These are phyloP conservation scores for Aspergillus brasiliensis DNA, from an alignment of 2,329 filamentous ascomycete genomes.

Conservation along the genomic window DNA sequence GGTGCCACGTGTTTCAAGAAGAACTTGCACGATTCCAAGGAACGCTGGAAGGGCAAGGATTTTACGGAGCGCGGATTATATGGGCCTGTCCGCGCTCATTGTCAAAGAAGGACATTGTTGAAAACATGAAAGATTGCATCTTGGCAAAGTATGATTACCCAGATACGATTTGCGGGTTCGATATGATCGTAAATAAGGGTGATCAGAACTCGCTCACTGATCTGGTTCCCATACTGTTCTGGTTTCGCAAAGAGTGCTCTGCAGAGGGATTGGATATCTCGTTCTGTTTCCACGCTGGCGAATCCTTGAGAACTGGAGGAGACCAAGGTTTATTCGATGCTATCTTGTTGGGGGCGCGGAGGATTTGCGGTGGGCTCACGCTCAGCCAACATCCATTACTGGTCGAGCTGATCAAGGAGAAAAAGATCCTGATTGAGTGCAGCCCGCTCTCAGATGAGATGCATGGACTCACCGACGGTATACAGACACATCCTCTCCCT, in stretches of 20 bases:
- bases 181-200: constrained; percentile 88
- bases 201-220: constrained; percentile 73
- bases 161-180: constrained; percentile 80
- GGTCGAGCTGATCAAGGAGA: constrained; percentile 84
- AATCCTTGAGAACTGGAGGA: constrained; percentile 78
- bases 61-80: constrained; percentile 84
- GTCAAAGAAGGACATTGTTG: constrained; percentile 66
- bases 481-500: constrained; percentile 78
- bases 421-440: constrained; percentile 82
- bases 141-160: constrained; percentile 77
- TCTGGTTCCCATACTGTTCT: constrained; percentile 82
- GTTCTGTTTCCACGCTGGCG: constrained; percentile 95
- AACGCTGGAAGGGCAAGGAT: constrained; percentile 69
- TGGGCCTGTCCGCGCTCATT: constrained; percentile 74
- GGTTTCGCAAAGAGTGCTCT: constrained; percentile 85
- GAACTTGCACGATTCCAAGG: constrained; percentile 76
- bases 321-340: constrained; percentile 90
- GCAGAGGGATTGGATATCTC: constrained; percentile 79
- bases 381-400: constrained; percentile 90
- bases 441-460: constrained; percentile 93
- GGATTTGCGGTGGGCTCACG: constrained; percentile 87
- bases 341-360: constrained; percentile 78
- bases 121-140: constrained; percentile 87
- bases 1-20: constrained; percentile 74
- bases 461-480: constrained; percentile 73